Evolutionary conservation across 108 stramenopile species (phyloP).

Genomic region (Conticribra guillardii): DNA sequence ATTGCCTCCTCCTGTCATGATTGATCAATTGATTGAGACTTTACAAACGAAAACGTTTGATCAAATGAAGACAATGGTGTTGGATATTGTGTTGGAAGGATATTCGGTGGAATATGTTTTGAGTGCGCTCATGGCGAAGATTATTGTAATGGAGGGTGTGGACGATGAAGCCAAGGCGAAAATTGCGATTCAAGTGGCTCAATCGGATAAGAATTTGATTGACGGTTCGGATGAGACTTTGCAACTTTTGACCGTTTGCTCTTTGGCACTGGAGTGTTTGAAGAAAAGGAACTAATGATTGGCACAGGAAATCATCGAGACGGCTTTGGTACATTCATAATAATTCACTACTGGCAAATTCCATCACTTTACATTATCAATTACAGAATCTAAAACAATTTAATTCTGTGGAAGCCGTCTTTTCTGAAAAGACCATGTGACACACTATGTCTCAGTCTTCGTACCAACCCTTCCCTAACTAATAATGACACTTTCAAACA

Average conservation of each 20-base stretch:
- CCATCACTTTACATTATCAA: background rate
- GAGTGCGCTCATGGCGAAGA: conserved; percentile 52
- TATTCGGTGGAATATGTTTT: conserved; percentile 86
- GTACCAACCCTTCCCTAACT: conserved; percentile 16
- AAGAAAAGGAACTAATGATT: conserved; percentile 26
- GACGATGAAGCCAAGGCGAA: conserved; percentile 85
- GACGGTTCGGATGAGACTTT: conserved; percentile 96
- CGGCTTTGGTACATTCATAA: no score
- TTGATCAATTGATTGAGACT: conserved; percentile 59
- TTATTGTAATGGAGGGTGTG: conserved; percentile 60
- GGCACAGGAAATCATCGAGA: background rate
- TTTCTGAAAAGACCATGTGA: no score
- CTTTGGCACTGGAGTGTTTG: conserved; percentile 68
- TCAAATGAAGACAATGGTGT: conserved; percentile 72
- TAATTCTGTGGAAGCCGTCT: no score
- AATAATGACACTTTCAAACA: conserved; percentile 62
- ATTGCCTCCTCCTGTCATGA: conserved; percentile 64
- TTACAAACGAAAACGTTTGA: conserved; percentile 58
- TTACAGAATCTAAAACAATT: background rate
- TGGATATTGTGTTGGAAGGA: conserved; percentile 81
- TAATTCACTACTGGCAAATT: background rate
- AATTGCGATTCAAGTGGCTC: conserved; percentile 86
- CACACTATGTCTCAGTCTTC: no score
- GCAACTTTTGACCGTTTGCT: conserved; percentile 93
- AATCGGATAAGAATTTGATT: conserved; percentile 91